Percentiles rank a stretch among this genome's conserved stretches.
Evolutionary conservation across 192 early-diverging fungal species (phyloP).

Genomic region (Coemansia aciculifera): DNA sequence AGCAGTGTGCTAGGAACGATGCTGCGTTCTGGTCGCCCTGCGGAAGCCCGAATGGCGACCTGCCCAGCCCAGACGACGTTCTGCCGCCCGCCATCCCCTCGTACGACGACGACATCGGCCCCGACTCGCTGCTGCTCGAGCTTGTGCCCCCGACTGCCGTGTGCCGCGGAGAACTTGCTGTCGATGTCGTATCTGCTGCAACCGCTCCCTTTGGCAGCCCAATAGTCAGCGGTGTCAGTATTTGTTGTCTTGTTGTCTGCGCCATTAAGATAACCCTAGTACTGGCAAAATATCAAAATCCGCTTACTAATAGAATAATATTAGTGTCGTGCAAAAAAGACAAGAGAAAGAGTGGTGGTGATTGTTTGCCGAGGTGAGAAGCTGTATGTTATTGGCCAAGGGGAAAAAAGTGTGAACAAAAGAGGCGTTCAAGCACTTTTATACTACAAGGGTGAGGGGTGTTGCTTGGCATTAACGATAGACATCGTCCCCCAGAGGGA

Average conservation of each 20-base stretch:
- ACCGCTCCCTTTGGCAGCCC: background rate
- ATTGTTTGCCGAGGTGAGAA: background rate
- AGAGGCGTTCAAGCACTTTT: background rate
- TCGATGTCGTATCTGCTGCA: slow-evolving; percentile 1
- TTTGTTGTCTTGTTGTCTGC: background rate
- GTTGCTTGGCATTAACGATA: background rate
- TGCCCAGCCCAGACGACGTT: slow-evolving; percentile 15
- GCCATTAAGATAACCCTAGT: background rate
- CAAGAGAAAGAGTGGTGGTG: background rate
- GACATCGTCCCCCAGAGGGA: no score
- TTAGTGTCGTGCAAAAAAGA: background rate
- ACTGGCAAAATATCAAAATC: background rate
- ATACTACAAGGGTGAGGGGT: background rate
- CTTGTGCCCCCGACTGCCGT: background rate
- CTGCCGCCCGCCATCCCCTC: slow-evolving; percentile 3
- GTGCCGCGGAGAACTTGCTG: slow-evolving; percentile 1
- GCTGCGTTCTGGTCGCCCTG: slow-evolving; percentile 30
- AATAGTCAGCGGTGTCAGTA: background rate
- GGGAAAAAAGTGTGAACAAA: background rate
- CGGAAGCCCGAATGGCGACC: slow-evolving; percentile 39
- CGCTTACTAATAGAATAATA: background rate
- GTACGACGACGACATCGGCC: slow-evolving; percentile 16
- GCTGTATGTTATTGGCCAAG: background rate
- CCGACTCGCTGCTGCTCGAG: background rate
- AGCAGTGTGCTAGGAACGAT: slow-evolving; percentile 42